Evolutionary conservation across 2,329 filamentous ascomycete species (phyloP).

Genomic region (Calonectria crousiana): DNA sequence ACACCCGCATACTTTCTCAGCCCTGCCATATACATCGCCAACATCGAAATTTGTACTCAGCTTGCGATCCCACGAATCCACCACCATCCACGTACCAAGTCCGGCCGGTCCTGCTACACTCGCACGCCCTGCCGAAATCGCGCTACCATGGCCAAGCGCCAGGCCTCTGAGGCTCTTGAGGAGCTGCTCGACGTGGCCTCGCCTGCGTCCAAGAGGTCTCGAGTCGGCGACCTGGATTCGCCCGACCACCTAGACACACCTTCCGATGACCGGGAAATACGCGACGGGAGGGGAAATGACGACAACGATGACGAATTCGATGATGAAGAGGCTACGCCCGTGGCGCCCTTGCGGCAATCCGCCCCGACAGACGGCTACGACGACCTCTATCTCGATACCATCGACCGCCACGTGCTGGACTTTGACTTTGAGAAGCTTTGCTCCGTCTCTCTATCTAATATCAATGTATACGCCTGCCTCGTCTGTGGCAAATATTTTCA

Average conservation of each 20-base stretch:
- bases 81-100: not conserved
- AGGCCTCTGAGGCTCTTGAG: slow-evolving; percentile 71
- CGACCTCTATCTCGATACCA: slow-evolving; percentile 97
- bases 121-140: not conserved
- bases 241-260: slow-evolving; percentile 46
- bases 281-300: slow-evolving; percentile 39
- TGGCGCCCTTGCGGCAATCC: slow-evolving; percentile 63
- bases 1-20: slow-evolving; percentile 14
- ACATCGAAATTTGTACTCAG: slow-evolving; percentile 14
- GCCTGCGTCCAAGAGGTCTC: slow-evolving; percentile 70
- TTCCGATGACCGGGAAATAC: slow-evolving; percentile 47
- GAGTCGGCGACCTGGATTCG: slow-evolving; percentile 61
- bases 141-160: slow-evolving; percentile 64
- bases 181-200: slow-evolving; percentile 67
- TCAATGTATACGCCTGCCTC: slow-evolving; percentile 98
- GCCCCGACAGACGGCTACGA: slow-evolving; percentile 90
- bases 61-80: not conserved
- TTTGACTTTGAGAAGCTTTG: slow-evolving; percentile 99
- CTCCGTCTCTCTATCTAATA: slow-evolving; percentile 94
- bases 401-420: slow-evolving; percentile 91
- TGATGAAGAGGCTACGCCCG: slow-evolving; percentile 55
- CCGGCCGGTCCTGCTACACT: not conserved
- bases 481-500: slow-evolving; percentile 99
- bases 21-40: slow-evolving; percentile 10
- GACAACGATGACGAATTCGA: slow-evolving; percentile 55